Base-by-base conservation (phyloP, 139 green algal genomes). In the Parachlorella kessleri region DNA sequence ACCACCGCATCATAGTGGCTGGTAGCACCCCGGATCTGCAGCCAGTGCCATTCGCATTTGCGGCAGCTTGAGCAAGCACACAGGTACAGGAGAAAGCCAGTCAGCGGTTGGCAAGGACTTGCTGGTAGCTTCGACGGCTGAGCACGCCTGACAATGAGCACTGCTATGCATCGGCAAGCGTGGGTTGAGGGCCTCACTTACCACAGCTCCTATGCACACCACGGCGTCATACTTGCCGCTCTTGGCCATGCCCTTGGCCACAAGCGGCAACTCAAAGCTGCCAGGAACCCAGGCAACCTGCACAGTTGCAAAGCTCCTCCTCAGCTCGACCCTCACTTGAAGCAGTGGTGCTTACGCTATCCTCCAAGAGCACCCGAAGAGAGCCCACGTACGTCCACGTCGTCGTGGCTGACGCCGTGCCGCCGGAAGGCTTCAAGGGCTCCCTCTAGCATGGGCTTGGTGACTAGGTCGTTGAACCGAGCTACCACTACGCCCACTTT, bases 1-100 rank as follows among this genome's bases (percentile, higher is more conserved):
- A 94, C 94, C 18, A 99, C 96, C 0, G 96, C 95, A 39, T 99
- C 96, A 83, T 98, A 99, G 84, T 99, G 95, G 0, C 93, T 92
- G 7, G 96, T 99, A n/a, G 94, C 89, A 10, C 96, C 96, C 8
- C 94, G 89, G 39, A 98, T 91, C 92, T 96, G 87, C 37, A 48
- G 32, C 7, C 23, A 5, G 65, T 10, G n/a, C n/a, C n/a, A n/a
- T n/a, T n/a, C n/a, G n/a, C n/a, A n/a, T n/a, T n/a, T n/a, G n/a
- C n/a, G n/a, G n/a, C n/a, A n/a, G n/a, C n/a, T n/a, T n/a, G n/a
- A n/a, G n/a, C n/a, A n/a, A n/a, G n/a, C n/a, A n/a, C n/a, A n/a
- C n/a, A n/a, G n/a, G n/a, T n/a, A n/a, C n/a, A n/a, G n/a, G n/a
- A n/a, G n/a, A n/a, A n/a, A n/a, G n/a, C n/a, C n/a, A n/a, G n/a